Conservation (phyloP, 2,329 filamentous ascomycete species). For the Phialophora verrucosa region DNA sequence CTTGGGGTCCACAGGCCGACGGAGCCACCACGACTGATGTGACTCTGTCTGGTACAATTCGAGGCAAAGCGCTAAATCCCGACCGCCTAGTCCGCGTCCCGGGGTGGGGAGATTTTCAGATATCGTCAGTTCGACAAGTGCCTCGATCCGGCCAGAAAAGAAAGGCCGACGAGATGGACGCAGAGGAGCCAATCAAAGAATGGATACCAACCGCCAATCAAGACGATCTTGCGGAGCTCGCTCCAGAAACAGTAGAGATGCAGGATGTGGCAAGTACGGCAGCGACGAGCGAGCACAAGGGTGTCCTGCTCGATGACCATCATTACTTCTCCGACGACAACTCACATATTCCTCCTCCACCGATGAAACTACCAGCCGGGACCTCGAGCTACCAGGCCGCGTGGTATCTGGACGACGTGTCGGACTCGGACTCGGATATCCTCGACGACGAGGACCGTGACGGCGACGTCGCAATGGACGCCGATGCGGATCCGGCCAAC, state of each 20-base stretch:
- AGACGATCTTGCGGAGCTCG: slow-evolving; percentile 81
- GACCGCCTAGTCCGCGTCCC: slow-evolving; percentile 89
- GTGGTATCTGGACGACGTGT: slow-evolving; percentile 86
- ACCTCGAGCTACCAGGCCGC: slow-evolving; percentile 94
- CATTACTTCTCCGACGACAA: slow-evolving; percentile 97
- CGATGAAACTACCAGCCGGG: slow-evolving; percentile 82
- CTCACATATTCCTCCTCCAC: slow-evolving; percentile 61
- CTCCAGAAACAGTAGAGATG: slow-evolving; percentile 85
- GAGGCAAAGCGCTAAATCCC: slow-evolving; percentile 85
- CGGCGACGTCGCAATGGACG: slow-evolving; percentile 56
- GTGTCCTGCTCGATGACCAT: slow-evolving; percentile 92
- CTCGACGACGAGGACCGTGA: slow-evolving; percentile 71
- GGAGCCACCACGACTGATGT: slow-evolving; percentile 58
- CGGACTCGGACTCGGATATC: slow-evolving; percentile 83
- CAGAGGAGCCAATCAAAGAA: slow-evolving; percentile 62
- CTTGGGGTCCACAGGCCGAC: slow-evolving; percentile 67
- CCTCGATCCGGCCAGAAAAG: slow-evolving; percentile 55
- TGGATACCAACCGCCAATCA: slow-evolving; percentile 77
- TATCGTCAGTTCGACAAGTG: slow-evolving; percentile 83
- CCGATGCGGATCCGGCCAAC: slow-evolving; percentile 50
- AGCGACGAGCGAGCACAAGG: slow-evolving; percentile 70
- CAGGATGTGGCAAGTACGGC: slow-evolving; percentile 65
- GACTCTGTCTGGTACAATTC: slow-evolving; percentile 80
- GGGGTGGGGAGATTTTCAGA: slow-evolving; percentile 92
- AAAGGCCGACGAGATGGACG: slow-evolving; percentile 70